Percentiles rank a stretch among this genome's conserved stretches.
These are phyloP conservation scores for Serendipita sp. DNA, from an alignment of 1,284 basidiomycete genomes.

Conservation along the genomic window DNA sequence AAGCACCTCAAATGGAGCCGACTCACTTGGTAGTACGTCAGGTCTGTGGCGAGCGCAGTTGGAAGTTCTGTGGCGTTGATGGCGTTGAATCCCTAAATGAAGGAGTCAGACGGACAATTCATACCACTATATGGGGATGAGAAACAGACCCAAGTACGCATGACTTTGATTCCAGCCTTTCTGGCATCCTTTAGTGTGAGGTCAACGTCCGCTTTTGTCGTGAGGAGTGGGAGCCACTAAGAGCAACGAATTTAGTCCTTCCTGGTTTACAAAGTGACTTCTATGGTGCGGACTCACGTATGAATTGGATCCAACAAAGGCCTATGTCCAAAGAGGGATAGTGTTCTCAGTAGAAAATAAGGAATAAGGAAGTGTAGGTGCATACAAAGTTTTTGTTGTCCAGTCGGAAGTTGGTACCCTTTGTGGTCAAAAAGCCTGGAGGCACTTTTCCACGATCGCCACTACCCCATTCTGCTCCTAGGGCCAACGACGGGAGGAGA, in stretches of 20 bases:
- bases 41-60: background rate
- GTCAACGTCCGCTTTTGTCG: constrained; percentile 42
- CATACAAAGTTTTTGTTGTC: constrained; percentile 35
- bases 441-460: constrained; percentile 9
- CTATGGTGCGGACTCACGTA: constrained; percentile 19
- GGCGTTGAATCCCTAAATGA: constrained; percentile 26
- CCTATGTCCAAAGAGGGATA: constrained; percentile 14
- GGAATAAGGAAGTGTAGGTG: constrained; percentile 3
- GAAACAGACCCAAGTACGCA: constrained; percentile 36
- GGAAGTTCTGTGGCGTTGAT: constrained; percentile 21
- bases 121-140: no score
- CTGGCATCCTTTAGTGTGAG: constrained; percentile 42
- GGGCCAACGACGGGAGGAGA: no score
- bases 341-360: constrained; percentile 5
- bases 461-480: background rate
- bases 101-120: no score
- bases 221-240: constrained; percentile 43
- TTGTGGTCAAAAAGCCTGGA: constrained; percentile 32
- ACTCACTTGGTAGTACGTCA: background rate
- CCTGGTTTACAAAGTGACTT: background rate
- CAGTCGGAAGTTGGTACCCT: constrained; percentile 28
- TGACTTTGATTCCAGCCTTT: constrained; percentile 40
- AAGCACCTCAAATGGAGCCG: background rate
- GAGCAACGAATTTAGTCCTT: background rate
- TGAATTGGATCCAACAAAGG: constrained; percentile 28